Percentiles rank a stretch among this genome's conserved stretches.
Conservation (phyloP, 2,329 filamentous ascomycete genomes). For the Colletotrichum cuscutae region DNA sequence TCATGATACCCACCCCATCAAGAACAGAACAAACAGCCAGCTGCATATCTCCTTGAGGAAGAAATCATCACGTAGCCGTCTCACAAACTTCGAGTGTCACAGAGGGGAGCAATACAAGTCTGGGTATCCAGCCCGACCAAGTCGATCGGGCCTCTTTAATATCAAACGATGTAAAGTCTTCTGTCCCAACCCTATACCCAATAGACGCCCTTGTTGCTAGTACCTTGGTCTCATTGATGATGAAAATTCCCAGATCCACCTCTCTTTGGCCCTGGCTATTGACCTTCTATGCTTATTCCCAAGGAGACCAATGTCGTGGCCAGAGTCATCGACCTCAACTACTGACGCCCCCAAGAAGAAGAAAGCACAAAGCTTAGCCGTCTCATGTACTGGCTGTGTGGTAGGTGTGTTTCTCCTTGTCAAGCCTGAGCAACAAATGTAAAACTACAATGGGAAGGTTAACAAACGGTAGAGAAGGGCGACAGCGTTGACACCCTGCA, state of each 20-base stretch:
- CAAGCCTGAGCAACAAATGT: background rate
- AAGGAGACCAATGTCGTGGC: background rate
- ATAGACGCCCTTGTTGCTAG: constrained; percentile 31
- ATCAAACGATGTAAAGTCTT: constrained; percentile 30
- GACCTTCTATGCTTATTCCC: background rate
- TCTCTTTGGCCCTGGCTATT: background rate
- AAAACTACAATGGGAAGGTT: constrained; percentile 28
- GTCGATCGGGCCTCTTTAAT: constrained; percentile 15
- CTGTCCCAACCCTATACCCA: constrained; percentile 2
- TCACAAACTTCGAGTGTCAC: background rate
- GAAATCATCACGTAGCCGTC: background rate
- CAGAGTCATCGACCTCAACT: no score
- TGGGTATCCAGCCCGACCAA: background rate
- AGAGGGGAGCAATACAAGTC: background rate
- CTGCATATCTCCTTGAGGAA: background rate
- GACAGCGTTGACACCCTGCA: constrained; percentile 3
- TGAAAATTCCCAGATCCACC: background rate
- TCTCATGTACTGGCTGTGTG: background rate
- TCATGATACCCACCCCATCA: no score
- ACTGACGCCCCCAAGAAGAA: background rate
- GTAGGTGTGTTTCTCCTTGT: background rate
- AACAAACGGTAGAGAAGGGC: constrained; percentile 20
- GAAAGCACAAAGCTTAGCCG: background rate
- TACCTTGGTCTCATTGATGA: background rate
- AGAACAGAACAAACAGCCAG: background rate